These are phyloP conservation scores for Emericellopsis terricola DNA, from an alignment of 495 filamentous ascomycete species.

Conservation along the genomic window DNA sequence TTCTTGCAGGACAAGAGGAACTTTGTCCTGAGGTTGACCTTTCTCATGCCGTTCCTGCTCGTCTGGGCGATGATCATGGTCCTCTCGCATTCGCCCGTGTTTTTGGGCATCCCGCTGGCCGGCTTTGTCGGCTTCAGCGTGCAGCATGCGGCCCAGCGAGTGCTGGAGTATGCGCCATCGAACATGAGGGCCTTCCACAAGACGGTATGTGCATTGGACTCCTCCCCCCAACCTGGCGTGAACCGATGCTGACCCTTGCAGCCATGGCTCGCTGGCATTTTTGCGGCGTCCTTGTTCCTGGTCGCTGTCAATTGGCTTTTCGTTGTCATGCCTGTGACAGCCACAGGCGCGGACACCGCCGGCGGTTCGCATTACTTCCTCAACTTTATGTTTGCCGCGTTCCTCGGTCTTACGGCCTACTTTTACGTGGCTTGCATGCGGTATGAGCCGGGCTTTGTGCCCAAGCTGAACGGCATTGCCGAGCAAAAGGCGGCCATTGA, in stretches of 20 bases:
- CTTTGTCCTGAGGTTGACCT: constrained; percentile 75
- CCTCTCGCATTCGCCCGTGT: constrained; percentile 56
- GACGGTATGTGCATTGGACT: constrained; percentile 41
- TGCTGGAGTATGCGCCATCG: constrained; percentile 59
- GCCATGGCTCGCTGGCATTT: constrained; percentile 87
- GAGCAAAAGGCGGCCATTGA: constrained; percentile 79
- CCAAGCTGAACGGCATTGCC: constrained; percentile 70
- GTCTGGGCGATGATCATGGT: constrained; percentile 52
- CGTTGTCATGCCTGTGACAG: constrained; percentile 49
- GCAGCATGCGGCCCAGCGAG: constrained; percentile 61
- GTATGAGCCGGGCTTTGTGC: constrained; percentile 85
- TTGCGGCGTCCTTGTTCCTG: constrained; percentile 74
- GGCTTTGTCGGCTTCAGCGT: constrained; percentile 46
- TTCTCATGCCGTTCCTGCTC: constrained; percentile 70
- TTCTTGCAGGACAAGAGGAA: constrained; percentile 51
- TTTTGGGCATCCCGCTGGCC: constrained; percentile 52
- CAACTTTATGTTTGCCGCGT: constrained; percentile 55
- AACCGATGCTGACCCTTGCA: constrained; percentile 14
- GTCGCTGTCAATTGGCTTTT: constrained; percentile 60
- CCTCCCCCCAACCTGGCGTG: too few species aligned
- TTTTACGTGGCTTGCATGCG: constrained; percentile 78
- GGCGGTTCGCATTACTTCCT: constrained; percentile 44
- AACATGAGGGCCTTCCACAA: constrained; percentile 78
- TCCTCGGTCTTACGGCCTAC: constrained; percentile 49
- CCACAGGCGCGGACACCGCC: constrained; percentile 21